Evolutionary conservation across 106 monocot genomes (phyloP), one percentile per base, ranked within the genome.

Genomic region (Dendrobium nobile): DNA sequence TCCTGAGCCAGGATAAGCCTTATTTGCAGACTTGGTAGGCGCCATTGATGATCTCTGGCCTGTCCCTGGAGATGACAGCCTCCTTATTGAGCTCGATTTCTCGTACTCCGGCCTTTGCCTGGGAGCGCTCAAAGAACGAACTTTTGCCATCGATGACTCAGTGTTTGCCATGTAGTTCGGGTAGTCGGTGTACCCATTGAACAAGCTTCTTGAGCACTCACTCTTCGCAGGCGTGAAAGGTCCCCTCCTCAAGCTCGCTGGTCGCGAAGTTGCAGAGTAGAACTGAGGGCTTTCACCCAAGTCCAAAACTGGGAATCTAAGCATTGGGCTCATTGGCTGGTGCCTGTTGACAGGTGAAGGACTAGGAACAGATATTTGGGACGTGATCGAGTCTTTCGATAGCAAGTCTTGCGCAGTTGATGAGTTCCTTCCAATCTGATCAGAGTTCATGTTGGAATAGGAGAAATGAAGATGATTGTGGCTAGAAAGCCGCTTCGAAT

Each of bases 81-180:
- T 82, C 80, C 84, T 85, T 27, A 82, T 20, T 0, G 89, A 88
- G 10, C 75, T 54, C n/a, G 86, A 75, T 75, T 88, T 96, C 59
- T 93, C 91, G 10, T 48, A 82, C 37, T 91, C 90, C 0, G 91
- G 89, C 85, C 95, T 89, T 78, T 95, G 95, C 80, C 65, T 88
- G 8, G 95, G 95, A 8, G 91, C 95, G 59, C 95, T 95, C 75
- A 89, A 86, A 3, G 93, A 95, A 26, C 95, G 80, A 1, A 43
- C 77, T 27, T 93, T 95, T 31, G 91, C 91, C 82, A 77, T 80
- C 24, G 90, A 95, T 0, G 95, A 93, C 83, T 95, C 89, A 0
- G 95, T 95, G 82, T 92, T 89, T 0, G 89, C 89, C 95, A 95
- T 95, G 91, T 95, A 95, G 79, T 87, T 89, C 0, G 95, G 93